A percentile compares a stretch with the other conserved stretches of the same genome.
Conservation (phyloP, 805 yeast species). For the Pichia scutulata region DNA sequence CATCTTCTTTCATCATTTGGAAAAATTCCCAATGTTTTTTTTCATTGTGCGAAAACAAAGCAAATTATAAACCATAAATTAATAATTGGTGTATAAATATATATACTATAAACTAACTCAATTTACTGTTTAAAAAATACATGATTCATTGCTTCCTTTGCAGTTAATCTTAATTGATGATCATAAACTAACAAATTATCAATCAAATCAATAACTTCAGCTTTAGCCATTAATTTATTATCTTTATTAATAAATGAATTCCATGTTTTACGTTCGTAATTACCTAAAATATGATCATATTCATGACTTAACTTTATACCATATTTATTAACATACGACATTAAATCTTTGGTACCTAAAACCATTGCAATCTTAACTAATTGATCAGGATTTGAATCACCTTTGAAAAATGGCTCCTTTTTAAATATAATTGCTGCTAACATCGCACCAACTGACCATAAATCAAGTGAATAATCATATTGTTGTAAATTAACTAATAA, state of each 20-base stretch:
- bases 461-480: constrained; percentile 82
- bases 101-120: neutral
- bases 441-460: constrained; percentile 92
- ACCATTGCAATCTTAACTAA: constrained; percentile 84
- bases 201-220: constrained; percentile 53
- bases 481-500: constrained; percentile 71
- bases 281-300: constrained; percentile 66
- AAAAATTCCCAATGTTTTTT: too few species aligned
- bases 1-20: too few species aligned
- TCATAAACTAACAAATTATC: constrained; percentile 73
- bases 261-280: constrained; percentile 64
- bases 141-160: constrained; percentile 81
- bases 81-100: too few species aligned
- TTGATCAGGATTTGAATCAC: constrained; percentile 86
- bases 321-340: constrained; percentile 60
- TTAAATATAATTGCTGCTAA: constrained; percentile 82
- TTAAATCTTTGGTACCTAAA: constrained; percentile 72
- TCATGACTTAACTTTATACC: constrained; percentile 64
- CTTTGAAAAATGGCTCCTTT: constrained; percentile 89
- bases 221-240: constrained; percentile 43
- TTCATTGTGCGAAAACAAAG: too few species aligned
- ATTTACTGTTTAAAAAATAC: constrained; percentile 21
- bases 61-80: too few species aligned
- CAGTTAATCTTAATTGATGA: constrained; percentile 82
- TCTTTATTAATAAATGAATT: constrained; percentile 47